Evolutionary conservation across 2,329 filamentous ascomycete genomes (phyloP).

Genomic region (Grosmannia serpens): DNA sequence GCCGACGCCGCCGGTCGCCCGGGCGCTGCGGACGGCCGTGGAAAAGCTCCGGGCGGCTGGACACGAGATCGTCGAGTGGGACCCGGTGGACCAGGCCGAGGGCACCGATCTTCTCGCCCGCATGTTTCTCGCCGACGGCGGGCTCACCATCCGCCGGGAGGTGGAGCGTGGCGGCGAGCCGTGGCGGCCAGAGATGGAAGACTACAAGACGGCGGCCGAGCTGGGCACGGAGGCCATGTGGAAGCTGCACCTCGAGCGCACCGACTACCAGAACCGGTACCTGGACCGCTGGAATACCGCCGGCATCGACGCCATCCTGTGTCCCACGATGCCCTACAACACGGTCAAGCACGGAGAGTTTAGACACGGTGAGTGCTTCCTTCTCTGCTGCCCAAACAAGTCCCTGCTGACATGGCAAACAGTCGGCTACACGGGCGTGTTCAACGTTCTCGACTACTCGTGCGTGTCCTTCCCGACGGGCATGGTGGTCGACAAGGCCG

Average conservation of each 20-base stretch:
- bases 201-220: slow-evolving; percentile 22
- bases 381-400: not conserved
- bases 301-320: slow-evolving; percentile 50
- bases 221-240: slow-evolving; percentile 33
- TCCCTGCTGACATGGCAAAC: not conserved
- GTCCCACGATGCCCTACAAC: slow-evolving; percentile 38
- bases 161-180: slow-evolving; percentile 26
- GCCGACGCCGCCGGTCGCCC: slow-evolving; percentile 53
- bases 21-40: slow-evolving; percentile 38
- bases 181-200: slow-evolving; percentile 25
- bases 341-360: slow-evolving; percentile 30
- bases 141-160: slow-evolving; percentile 12
- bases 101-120: slow-evolving; percentile 26
- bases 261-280: slow-evolving; percentile 33
- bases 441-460: slow-evolving; percentile 36
- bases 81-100: slow-evolving; percentile 27
- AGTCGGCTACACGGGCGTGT: slow-evolving; percentile 40
- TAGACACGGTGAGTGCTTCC: slow-evolving; percentile 26
- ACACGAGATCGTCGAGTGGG: slow-evolving; percentile 42
- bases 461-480: slow-evolving; percentile 35
- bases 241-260: slow-evolving; percentile 33
- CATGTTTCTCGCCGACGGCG: slow-evolving; percentile 39
- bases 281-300: slow-evolving; percentile 33
- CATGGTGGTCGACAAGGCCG: slow-evolving; percentile 24
- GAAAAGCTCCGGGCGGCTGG: slow-evolving; percentile 31